Evolutionary conservation across 2,329 filamentous ascomycete species (phyloP).

Genomic region (Magnaporthales sp.): DNA sequence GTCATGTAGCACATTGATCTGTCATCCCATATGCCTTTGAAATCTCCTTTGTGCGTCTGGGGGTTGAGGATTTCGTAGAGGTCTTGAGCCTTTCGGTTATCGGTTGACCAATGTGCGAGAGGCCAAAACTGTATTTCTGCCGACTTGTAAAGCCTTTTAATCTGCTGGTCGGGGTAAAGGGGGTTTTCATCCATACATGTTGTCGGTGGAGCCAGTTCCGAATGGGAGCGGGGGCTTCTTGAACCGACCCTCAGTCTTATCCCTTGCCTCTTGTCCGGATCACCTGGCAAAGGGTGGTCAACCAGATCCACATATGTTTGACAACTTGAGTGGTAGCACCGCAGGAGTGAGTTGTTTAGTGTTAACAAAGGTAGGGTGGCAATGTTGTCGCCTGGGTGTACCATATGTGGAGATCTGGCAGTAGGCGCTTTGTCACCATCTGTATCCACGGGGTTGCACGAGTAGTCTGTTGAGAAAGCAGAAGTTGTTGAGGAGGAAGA

Average conservation of each 20-base stretch:
- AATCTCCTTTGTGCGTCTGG: conserved; percentile 20
- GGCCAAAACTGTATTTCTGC: conserved; percentile 25
- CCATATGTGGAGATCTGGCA: conserved; percentile 28
- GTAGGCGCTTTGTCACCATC: conserved; percentile 1
- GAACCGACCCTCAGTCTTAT: conserved; percentile 37
- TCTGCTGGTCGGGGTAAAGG: conserved; percentile 13
- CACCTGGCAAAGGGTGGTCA: conserved; percentile 30
- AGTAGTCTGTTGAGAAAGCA: not conserved
- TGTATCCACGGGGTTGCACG: not conserved
- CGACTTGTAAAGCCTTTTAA: conserved; percentile 16
- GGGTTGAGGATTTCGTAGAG: conserved; percentile 32
- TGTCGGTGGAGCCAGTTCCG: not conserved
- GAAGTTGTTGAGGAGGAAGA: not conserved
- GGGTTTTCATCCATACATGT: conserved; percentile 8
- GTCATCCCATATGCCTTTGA: conserved; percentile 37
- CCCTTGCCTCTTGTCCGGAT: conserved; percentile 28
- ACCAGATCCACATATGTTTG: conserved; percentile 52
- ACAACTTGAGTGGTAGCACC: conserved; percentile 43
- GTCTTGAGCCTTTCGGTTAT: conserved; percentile 19
- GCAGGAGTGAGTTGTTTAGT: conserved; percentile 43
- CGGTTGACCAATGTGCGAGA: conserved; percentile 11
- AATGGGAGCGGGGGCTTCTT: conserved; percentile 20
- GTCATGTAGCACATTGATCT: conserved; percentile 35
- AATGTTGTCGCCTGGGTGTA: conserved; percentile 40
- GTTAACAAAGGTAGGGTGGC: conserved; percentile 33